phyloP scores from a whole-genome alignment of 805 yeast species.

The Saccharomycopsis selenospora region DNA sequence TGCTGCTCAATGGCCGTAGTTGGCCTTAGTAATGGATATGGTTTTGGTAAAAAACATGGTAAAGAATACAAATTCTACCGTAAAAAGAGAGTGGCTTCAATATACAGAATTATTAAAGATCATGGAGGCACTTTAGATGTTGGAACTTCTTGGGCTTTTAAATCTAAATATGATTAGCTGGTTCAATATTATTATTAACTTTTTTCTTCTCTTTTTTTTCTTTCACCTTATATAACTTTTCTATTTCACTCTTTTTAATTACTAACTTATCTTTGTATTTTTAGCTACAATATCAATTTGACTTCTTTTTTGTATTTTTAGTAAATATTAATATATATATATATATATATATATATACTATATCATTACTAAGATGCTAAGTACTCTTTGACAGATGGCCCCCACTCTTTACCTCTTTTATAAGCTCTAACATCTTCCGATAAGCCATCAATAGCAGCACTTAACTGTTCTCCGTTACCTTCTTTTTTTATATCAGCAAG shows the following conservation, averaged over 20 bases:
- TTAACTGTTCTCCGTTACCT: conserved; percentile 43
- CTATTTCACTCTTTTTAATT: neutral
- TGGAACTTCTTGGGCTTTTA: conserved; percentile 21
- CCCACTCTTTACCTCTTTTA: conserved; percentile 63
- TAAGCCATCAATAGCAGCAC: conserved; percentile 58
- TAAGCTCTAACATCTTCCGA: conserved; percentile 53
- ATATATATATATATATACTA: neutral
- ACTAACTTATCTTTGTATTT: neutral
- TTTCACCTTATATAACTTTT: neutral
- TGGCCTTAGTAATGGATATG: conserved; percentile 20
- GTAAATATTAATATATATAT: no score
- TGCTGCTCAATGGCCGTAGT: conserved; percentile 19
- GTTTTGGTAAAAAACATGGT: conserved; percentile 18
- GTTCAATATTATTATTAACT: no score
- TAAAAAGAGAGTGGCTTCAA: conserved; percentile 18
- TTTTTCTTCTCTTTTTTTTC: neutral
- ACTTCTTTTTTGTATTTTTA: no score
- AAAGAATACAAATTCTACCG: conserved; percentile 14
- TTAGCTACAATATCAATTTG: no score
- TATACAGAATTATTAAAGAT: conserved; percentile 19
- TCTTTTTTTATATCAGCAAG: conserved; percentile 39
- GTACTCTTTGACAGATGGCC: conserved; percentile 47
- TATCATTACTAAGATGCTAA: neutral
- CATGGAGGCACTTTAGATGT: conserved; percentile 16
- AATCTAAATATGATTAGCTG: conserved; percentile 18